A percentile compares a stretch with the other conserved stretches of the same genome.
Evolutionary conservation across 768 basidiomycete genomes (phyloP).

Genomic region (Boletales sp.): DNA sequence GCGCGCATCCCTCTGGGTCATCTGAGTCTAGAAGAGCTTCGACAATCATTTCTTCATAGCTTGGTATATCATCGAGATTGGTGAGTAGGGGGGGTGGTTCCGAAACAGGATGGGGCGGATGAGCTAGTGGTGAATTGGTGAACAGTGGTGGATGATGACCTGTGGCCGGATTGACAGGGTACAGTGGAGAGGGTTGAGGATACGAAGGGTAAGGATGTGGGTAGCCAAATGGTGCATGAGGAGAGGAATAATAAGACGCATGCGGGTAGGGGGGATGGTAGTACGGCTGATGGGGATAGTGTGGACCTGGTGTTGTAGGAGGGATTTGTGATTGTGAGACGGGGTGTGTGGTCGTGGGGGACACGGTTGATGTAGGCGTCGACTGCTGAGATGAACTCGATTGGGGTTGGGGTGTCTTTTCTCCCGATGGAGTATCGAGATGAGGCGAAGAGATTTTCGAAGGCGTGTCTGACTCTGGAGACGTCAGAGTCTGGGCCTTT

Average conservation of each 20-base stretch:
- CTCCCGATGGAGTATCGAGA: slow-evolving; percentile 11
- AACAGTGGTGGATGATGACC: slow-evolving; percentile 30
- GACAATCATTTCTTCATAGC: slow-evolving; percentile 91
- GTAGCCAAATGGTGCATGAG: slow-evolving; percentile 36
- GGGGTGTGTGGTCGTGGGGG: slow-evolving; percentile 18
- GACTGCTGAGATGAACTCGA: slow-evolving; percentile 16
- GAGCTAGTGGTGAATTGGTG: slow-evolving; percentile 34
- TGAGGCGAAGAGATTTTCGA: slow-evolving; percentile 11
- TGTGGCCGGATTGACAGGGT: slow-evolving; percentile 25
- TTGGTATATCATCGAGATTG: slow-evolving; percentile 60
- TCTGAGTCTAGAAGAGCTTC: slow-evolving; percentile 65
- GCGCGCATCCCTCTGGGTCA: slow-evolving; percentile 74
- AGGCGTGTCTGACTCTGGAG: slow-evolving; percentile 10
- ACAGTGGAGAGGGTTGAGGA: slow-evolving; percentile 31
- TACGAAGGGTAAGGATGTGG: slow-evolving; percentile 34
- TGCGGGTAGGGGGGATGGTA: slow-evolving; percentile 61
- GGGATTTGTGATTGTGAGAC: slow-evolving; percentile 19
- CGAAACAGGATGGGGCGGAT: slow-evolving; percentile 30
- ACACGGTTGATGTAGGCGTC: slow-evolving; percentile 22
- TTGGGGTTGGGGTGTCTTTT: slow-evolving; percentile 14
- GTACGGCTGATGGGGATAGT: slow-evolving; percentile 56
- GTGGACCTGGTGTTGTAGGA: slow-evolving; percentile 24
- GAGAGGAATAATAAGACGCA: slow-evolving; percentile 58
- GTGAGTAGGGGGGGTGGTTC: slow-evolving; percentile 23
- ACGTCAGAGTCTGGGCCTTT: slow-evolving; percentile 16